Evolutionary conservation across 1,284 basidiomycete genomes (phyloP), one percentile per base, ranked within the genome.

Genomic region (Sporisorium iseilematis-ciliati): DNA sequence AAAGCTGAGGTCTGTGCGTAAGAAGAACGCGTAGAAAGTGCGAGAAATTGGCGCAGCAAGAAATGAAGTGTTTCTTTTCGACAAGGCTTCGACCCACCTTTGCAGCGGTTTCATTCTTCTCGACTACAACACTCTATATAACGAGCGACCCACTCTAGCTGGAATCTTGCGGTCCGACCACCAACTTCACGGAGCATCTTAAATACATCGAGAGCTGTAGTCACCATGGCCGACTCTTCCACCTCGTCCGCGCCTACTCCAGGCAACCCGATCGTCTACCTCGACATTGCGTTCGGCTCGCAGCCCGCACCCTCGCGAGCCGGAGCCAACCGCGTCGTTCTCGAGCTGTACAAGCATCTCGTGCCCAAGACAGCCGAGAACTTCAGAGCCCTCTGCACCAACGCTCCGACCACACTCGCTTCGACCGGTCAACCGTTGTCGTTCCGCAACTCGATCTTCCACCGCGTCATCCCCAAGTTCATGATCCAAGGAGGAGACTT

Each of bases 331-430:
- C 80, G 86, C 20, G 80, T 93, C 65, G 88, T 94, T 75, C 92
- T 94, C 71, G 94, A 96, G 85, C 88, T 96, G 11, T 94, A 89
- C 87, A 89, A 87, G 69, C 91, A 92, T 82, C 87, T 88, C 5
- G 91, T 90, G 4, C 94, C 94, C 8, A 92, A 91, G 86, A 94
- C 94, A 6, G 89, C 88, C 59, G 94, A 95, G 87, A 96, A 96
- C 87, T 97, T 97, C 84, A 90, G 93, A 50, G 91, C 91, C 11
- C 87, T 97, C 64, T 94, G 92, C 84, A 95, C 93, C 0, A 94
- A 94, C 14, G 92, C 95, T 84, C 91, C 91, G 81, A 93, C 93
- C 16, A 81, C 91, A 0, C 92, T 91, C 0, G 86, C 87, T 2
- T 83, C 88, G 33, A 89, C 90, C 0, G 89, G 91, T 49, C 86